Conservation (phyloP, 2,329 filamentous ascomycete genomes). For the Botrytis aclada region DNA sequence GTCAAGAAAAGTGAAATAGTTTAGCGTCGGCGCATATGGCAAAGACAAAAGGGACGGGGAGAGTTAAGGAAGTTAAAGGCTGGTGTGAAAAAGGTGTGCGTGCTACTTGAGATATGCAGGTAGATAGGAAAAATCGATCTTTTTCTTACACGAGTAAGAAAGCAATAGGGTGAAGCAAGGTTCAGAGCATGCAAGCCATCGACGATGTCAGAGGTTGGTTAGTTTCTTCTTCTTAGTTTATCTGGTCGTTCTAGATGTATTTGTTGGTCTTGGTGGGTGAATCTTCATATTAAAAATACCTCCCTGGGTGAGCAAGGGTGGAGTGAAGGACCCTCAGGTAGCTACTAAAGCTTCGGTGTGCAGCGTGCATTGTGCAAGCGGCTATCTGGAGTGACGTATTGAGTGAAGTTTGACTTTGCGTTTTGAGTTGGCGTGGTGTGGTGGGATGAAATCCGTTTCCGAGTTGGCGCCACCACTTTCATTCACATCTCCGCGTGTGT, state of each 20-base stretch:
- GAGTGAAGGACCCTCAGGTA: not conserved
- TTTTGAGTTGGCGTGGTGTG: not conserved
- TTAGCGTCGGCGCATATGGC: slow-evolving; percentile 2
- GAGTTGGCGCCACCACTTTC: not conserved
- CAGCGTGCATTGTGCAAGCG: not conserved
- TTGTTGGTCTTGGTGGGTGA: not conserved
- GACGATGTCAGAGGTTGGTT: not conserved
- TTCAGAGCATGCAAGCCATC: not conserved
- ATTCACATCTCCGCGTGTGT: too few species aligned
- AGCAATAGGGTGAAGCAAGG: slow-evolving; percentile 2
- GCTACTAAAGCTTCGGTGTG: not conserved
- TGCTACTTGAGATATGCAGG: not conserved
- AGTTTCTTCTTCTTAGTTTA: not conserved
- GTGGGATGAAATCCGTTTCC: not conserved
- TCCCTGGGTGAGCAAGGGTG: not conserved
- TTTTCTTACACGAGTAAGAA: not conserved
- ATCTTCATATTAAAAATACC: not conserved
- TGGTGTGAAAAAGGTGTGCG: not conserved
- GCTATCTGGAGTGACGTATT: slow-evolving; percentile 1
- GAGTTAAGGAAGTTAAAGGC: not conserved
- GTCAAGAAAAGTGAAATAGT: not conserved
- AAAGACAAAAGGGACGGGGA: not conserved
- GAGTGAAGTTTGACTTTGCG: not conserved
- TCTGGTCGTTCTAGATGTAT: not conserved
- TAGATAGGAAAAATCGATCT: slow-evolving; percentile 3